A percentile compares a stretch with the other conserved stretches of the same genome.
phyloP scores from a whole-genome alignment of 331 rosid species.

The Pyracantha coccinea region DNA sequence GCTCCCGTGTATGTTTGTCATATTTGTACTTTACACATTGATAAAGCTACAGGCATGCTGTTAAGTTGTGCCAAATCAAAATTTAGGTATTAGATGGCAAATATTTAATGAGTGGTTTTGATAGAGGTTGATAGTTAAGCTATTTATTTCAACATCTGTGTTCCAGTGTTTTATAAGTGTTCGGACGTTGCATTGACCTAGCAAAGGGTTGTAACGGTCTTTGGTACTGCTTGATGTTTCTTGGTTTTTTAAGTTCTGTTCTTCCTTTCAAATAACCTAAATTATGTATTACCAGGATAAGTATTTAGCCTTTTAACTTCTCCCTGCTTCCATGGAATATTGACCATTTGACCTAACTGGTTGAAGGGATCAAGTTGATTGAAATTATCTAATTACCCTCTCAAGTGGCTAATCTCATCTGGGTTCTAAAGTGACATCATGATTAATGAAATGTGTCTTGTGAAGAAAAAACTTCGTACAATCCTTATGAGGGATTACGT shows the following conservation, averaged over 20 bases:
- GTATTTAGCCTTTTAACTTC: neutral
- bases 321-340: neutral
- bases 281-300: neutral
- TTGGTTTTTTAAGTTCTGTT: no score
- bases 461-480: neutral
- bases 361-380: neutral
- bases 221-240: neutral
- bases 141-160: neutral
- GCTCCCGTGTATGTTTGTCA: slow-evolving; percentile 61
- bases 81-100: neutral
- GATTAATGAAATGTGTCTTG: neutral
- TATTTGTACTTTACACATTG: slow-evolving; percentile 4
- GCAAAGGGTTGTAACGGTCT: neutral
- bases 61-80: neutral
- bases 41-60: neutral
- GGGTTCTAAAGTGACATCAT: neutral
- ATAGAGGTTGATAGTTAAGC: neutral
- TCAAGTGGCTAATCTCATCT: neutral
- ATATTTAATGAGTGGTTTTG: neutral
- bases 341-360: no score
- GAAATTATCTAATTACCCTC: neutral
- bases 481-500: neutral
- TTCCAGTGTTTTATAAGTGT: neutral
- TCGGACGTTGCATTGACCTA: neutral
- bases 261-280: neutral